Evolutionary conservation across 225 moss, liverwort and hornwort genomes (phyloP), one percentile per base, ranked within the genome.

Genomic region (Bryum argenteum): DNA sequence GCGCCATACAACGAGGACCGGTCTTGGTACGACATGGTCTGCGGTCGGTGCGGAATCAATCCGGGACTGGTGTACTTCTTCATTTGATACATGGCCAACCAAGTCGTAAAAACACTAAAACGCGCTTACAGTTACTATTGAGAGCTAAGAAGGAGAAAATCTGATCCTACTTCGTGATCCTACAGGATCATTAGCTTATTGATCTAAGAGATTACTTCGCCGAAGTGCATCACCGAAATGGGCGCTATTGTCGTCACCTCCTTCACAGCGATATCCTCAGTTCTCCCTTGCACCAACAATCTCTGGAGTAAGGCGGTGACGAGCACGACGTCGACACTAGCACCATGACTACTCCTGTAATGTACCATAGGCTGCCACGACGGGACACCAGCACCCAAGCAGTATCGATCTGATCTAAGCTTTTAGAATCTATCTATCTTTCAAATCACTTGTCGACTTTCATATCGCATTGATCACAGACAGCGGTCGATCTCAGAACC

Each of bases 351-450:
- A 70, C 75, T 70, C 51, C 87, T 79, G 87, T 81, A 87, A 83
- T 87, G 87, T 83, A 87, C 78, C 87, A 87, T 87, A 83, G 78
- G 87, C 75, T 81, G 78, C 73, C 83, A 79, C 81, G 45, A 73
- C 41, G 67, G 69, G 28, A 54, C 54, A 58, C 71, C 69, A 77
- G 69, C 63, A 39, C 61, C 63, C 45, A 15, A 5, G 1, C 0
- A 5, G 4, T 16, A 42, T 21, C 58, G 52, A 73, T 58, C 64
- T 13, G 55, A 70, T 61, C 77, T 61, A 48, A 14, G 6, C 16
- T 48, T 6, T 16, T 16, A 16, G 15, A 47, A 2, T 14, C 5
- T 10, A 15, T 47, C 12, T 18, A 21, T 16, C 20, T 14, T 54
- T 41, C 60, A 47, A 66, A 66, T 74, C 74, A 81, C 18, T 39